Conservation (phyloP, 441 rosid species). For the Erysimum cheiri region DNA sequence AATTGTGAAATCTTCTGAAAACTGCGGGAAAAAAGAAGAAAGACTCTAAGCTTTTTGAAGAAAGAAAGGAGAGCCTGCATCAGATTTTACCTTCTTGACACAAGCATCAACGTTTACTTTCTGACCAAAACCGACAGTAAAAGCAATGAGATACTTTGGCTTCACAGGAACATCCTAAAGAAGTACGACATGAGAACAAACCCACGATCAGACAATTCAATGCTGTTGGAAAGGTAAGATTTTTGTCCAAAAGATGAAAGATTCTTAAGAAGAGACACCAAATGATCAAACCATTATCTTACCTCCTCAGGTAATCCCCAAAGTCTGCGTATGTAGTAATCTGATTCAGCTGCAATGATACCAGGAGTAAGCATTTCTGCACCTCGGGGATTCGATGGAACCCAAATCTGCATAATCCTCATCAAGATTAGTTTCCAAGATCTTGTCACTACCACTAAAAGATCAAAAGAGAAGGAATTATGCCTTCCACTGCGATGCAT, state of each 20-base stretch:
- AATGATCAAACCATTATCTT: slow-evolving; percentile 8
- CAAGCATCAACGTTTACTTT: slow-evolving; percentile 81
- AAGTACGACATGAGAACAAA: slow-evolving; percentile 29
- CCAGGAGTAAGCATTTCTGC: slow-evolving; percentile 91
- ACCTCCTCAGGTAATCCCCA: slow-evolving; percentile 97
- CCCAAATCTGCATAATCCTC: slow-evolving; percentile 77
- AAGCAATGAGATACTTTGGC: slow-evolving; percentile 88
- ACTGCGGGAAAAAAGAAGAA: slow-evolving; percentile 53
- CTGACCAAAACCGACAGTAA: slow-evolving; percentile 89
- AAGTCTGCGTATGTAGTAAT: slow-evolving; percentile 75
- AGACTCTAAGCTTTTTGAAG: slow-evolving; percentile 20
- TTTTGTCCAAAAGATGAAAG: slow-evolving; percentile 17
- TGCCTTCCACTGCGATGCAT: slow-evolving; percentile 38
- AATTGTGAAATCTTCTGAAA: slow-evolving; percentile 76
- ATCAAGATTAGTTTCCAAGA: slow-evolving; percentile 32
- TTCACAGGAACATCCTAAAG: slow-evolving; percentile 73
- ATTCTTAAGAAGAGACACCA: background rate
- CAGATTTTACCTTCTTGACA: slow-evolving; percentile 73
- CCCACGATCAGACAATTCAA: slow-evolving; percentile 24
- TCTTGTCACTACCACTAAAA: slow-evolving; percentile 18
- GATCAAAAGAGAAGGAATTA: slow-evolving; percentile 3
- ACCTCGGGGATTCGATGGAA: slow-evolving; percentile 91
- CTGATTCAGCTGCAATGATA: slow-evolving; percentile 81
- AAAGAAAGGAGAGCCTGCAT: slow-evolving; percentile 9
- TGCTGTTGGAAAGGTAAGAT: background rate